Base-by-base conservation (phyloP, 768 basidiomycete genomes). In the Rhodotorula graminis region DNA sequence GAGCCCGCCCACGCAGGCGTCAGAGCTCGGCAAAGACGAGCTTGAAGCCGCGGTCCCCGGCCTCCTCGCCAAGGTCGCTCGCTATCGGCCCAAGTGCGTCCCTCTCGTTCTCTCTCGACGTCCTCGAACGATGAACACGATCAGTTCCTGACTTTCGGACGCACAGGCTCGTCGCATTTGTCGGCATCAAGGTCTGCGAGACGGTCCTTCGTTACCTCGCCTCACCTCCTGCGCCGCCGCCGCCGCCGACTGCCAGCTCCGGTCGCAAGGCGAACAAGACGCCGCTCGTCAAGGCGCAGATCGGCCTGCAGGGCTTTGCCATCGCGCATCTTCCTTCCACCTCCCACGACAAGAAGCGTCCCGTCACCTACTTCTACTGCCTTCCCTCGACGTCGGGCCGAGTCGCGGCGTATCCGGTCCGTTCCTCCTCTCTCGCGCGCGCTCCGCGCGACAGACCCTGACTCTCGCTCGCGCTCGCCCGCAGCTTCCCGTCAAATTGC, bases 161-260 rank as follows among this genome's bases (percentile, higher is more conserved):
- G 18, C 62, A 21, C 62, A 73, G 72, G 3, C 23, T 69, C 5
- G 14, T 75, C n/a, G 67, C 47, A 1, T 75, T 71, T 46, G 73
- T 75, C n/a, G 73, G 73, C 14, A 71, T 75, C 64, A 70, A 67
- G 60, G 68, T 75, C 50, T 68, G 67, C 64, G 73, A 75, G 31
- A 40, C 65, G 61, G 67, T 71, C 25, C 55, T 71, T 9, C 56
- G 63, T 47, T 60, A 70, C 33, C 16, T 42, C 33, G 31, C 65
- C 19, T 52, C 19, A 19, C 19, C 1, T 29, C 50, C 29, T 12
- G 40, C 9, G 27, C 40, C 10, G 25, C 7, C 1, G 23, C n/a
- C 33, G 1, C 31, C 67, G 10, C 25, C 25, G n/a, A 49, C 21
- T n/a, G 57, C 42, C 27, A 58, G 69, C 14, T 64, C 66, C 10